These are phyloP conservation scores for Carallia pectinifolia DNA, from an alignment of 345 rosid species.

Conservation along the genomic window DNA sequence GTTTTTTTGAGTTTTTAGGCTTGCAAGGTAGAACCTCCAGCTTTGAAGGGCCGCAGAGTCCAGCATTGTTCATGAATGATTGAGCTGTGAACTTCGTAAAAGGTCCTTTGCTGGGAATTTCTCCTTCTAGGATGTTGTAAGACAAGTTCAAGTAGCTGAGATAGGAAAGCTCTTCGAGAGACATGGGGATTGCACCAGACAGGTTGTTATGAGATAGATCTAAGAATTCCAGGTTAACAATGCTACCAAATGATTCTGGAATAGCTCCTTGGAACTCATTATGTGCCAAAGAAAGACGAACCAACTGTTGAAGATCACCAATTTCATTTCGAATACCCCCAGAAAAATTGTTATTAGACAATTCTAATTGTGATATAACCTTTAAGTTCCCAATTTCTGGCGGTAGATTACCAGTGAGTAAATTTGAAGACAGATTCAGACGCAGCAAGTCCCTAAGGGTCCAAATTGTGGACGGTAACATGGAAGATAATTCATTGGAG, in stretches of 20 bases:
- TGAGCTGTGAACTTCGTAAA: not conserved
- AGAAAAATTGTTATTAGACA: conserved; percentile 19
- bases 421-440: conserved; percentile 22
- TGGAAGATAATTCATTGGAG: conserved; percentile 11
- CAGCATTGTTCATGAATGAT: conserved; percentile 2
- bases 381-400: conserved; percentile 17
- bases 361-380: conserved; percentile 7
- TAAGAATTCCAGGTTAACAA: conserved; percentile 19
- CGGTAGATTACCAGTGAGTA: conserved; percentile 12
- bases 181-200: conserved; percentile 13
- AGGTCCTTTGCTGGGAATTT: conserved; percentile 12
- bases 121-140: conserved; percentile 8
- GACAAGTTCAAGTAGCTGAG: conserved; percentile 5
- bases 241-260: conserved; percentile 19
- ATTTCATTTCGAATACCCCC: conserved; percentile 13
- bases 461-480: conserved; percentile 22
- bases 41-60: conserved; percentile 3
- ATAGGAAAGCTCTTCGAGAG: not conserved
- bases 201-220: conserved; percentile 15
- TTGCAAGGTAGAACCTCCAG: not conserved
- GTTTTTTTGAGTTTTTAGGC: not conserved
- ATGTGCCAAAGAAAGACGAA: conserved; percentile 1
- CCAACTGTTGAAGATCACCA: conserved; percentile 1
- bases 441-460: conserved; percentile 10
- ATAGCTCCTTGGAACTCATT: conserved; percentile 21